Evolutionary conservation across 225 moss, liverwort and hornwort genomes (phyloP), one percentile per base, ranked within the genome.

Genomic region (Bryum argenteum): DNA sequence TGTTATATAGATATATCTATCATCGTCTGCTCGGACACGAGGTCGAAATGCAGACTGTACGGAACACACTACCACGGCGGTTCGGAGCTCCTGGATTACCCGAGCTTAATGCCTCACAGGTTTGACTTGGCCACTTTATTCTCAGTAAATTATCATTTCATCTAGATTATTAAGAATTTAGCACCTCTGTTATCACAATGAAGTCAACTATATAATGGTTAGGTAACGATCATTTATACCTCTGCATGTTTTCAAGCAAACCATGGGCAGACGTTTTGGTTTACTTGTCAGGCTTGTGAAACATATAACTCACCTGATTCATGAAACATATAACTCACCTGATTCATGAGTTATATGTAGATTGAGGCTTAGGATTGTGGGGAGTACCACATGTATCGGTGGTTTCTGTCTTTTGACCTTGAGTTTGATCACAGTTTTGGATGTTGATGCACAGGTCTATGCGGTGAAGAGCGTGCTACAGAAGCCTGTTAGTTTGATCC

Each of bases 51-150:
- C 94, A 94, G 64, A 92, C 90, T 11, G 91, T 97, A 52, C 91
- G 97, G 37, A 97, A 94, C 51, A 92, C 97, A 20, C 81, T 97
- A 19, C 97, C 97, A 63, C 91, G 97, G 22, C 83, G 97, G 22
- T 92, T 97, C 71, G 97, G 97, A 78, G 97, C 97, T 74, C 94
- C 94, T 80, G 92, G 97, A 66, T 77, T 98, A 53, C 97, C 97
- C 58, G 97, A 98, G 68, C 83, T 98, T 6, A 98, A 98, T 83
- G 92, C 87, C 12, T 98, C 97, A 47, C 97, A 98, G 91, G 95
- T 96, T 66, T 65, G 69, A 8, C 20, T 45, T 15, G 50, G 19
- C 62, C 26, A 43, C 61, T 17, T 65, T 41, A 18, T 61, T 5
- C 22, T 58, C 10, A 17, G 26, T 14, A 42, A 60, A 16, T 63